phyloP scores from a whole-genome alignment of 2,329 filamentous ascomycete species.

The Epichloe gansuensis region DNA sequence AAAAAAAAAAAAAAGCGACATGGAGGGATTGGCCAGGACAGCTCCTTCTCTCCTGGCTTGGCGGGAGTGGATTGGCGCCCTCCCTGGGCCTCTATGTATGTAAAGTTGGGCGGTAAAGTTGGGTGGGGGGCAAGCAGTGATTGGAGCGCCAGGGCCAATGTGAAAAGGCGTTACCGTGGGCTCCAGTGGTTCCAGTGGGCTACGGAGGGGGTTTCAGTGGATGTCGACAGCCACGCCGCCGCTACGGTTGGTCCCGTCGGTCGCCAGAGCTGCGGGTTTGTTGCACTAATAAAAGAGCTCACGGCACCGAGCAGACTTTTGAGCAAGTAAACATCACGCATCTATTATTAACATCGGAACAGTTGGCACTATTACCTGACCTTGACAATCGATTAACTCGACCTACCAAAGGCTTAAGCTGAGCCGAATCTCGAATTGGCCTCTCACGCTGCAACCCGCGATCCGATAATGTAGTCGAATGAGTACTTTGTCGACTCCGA shows the following conservation, averaged over 20 bases:
- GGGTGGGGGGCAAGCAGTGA: not conserved
- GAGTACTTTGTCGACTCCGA: too few species aligned
- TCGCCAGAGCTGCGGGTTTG: not conserved
- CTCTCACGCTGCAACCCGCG: too few species aligned
- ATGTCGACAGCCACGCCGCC: not conserved
- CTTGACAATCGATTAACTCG: too few species aligned
- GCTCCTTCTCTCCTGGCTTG: not conserved
- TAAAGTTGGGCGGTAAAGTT: too few species aligned
- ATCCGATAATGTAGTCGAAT: too few species aligned
- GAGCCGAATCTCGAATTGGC: too few species aligned
- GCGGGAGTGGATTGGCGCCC: not conserved
- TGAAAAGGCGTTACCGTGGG: not conserved
- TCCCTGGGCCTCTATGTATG: too few species aligned
- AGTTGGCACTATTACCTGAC: too few species aligned
- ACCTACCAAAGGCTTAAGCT: too few species aligned
- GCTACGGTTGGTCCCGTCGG: slow-evolving; percentile 6
- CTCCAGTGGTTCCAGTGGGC: not conserved
- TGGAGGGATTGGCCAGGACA: not conserved
- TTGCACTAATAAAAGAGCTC: too few species aligned
- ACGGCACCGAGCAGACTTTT: too few species aligned
- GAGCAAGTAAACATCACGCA: too few species aligned
- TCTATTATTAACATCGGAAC: not conserved
- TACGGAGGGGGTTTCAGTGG: not conserved
- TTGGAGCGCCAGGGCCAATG: not conserved
- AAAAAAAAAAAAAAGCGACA: not conserved